A percentile compares a stretch with the other conserved stretches of the same genome.
These are phyloP conservation scores for Boechera retrofracta DNA, from an alignment of 345 rosid genomes.

Conservation along the genomic window DNA sequence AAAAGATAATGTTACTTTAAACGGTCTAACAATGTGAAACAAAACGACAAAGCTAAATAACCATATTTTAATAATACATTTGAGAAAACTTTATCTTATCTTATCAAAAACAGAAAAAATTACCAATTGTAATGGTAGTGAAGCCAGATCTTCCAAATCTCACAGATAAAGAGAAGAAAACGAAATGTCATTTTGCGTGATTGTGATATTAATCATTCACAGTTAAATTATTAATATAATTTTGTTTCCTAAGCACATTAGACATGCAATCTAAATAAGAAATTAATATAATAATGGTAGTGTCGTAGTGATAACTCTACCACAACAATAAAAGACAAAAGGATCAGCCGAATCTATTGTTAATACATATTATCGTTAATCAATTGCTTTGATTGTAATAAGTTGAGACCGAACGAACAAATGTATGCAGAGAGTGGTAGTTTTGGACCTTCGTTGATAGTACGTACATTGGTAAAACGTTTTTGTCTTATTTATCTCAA, in stretches of 20 bases:
- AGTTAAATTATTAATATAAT: not conserved
- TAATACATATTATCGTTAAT: not conserved
- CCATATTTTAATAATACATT: not conserved
- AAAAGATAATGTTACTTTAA: constrained; percentile 7
- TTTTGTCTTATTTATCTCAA: not conserved
- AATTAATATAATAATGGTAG: not conserved
- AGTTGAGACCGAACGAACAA: not conserved
- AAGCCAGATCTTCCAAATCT: constrained; percentile 4
- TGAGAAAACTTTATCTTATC: constrained; percentile 34
- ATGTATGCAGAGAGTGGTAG: constrained; percentile 5
- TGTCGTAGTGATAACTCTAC: not conserved
- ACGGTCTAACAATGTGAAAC: constrained; percentile 15
- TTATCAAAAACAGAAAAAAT: constrained; percentile 28
- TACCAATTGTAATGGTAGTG: constrained; percentile 24
- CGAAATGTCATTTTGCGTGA: not conserved
- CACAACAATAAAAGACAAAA: not conserved
- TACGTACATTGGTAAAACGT: not conserved
- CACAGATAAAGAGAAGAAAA: constrained; percentile 12
- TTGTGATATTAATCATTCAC: constrained; percentile 10
- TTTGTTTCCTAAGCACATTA: not conserved
- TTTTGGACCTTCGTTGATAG: not conserved
- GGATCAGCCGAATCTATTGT: not conserved
- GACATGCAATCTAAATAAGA: not conserved
- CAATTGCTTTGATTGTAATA: not conserved
- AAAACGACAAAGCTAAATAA: constrained; percentile 31